These are phyloP conservation scores for Exophiala viscosa DNA, from an alignment of 2,329 filamentous ascomycete genomes.

Conservation along the genomic window DNA sequence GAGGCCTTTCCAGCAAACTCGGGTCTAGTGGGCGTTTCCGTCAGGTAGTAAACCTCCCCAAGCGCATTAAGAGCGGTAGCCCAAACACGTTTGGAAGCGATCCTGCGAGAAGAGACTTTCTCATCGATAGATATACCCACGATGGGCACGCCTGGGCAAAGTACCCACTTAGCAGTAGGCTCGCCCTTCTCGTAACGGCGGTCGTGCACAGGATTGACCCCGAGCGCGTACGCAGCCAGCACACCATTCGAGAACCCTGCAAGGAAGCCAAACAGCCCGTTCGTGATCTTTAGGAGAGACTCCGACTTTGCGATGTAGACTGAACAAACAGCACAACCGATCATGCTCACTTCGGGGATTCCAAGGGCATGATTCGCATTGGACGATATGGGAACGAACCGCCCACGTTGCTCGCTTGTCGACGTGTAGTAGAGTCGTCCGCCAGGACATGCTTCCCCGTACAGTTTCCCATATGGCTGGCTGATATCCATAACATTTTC, in stretches of 20 bases:
- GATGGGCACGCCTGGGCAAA: slow-evolving; percentile 91
- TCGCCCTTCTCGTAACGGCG: slow-evolving; percentile 68
- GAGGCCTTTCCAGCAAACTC: slow-evolving; percentile 47
- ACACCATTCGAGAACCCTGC: slow-evolving; percentile 79
- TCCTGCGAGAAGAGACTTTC: slow-evolving; percentile 68
- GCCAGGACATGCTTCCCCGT: slow-evolving; percentile 81
- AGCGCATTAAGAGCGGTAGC: slow-evolving; percentile 91
- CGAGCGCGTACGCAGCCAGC: slow-evolving; percentile 76
- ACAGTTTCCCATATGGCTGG: slow-evolving; percentile 75
- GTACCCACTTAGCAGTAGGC: slow-evolving; percentile 80
- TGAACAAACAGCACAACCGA: slow-evolving; percentile 68
- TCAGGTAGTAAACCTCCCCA: slow-evolving; percentile 84
- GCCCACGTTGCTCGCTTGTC: slow-evolving; percentile 69
- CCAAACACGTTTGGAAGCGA: slow-evolving; percentile 71
- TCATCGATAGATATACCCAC: slow-evolving; percentile 81
- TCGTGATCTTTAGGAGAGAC: slow-evolving; percentile 66
- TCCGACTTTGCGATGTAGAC: slow-evolving; percentile 88
- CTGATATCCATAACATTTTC: slow-evolving; percentile 91
- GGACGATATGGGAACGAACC: slow-evolving; percentile 64
- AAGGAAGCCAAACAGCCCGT: slow-evolving; percentile 76
- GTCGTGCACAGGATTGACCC: slow-evolving; percentile 56
- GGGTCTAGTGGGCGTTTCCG: slow-evolving; percentile 60
- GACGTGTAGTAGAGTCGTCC: slow-evolving; percentile 76
- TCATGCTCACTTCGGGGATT: slow-evolving; percentile 70
- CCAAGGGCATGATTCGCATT: slow-evolving; percentile 58